Conservation (phyloP, 441 rosid genomes). For the Populus hybrid region DNA sequence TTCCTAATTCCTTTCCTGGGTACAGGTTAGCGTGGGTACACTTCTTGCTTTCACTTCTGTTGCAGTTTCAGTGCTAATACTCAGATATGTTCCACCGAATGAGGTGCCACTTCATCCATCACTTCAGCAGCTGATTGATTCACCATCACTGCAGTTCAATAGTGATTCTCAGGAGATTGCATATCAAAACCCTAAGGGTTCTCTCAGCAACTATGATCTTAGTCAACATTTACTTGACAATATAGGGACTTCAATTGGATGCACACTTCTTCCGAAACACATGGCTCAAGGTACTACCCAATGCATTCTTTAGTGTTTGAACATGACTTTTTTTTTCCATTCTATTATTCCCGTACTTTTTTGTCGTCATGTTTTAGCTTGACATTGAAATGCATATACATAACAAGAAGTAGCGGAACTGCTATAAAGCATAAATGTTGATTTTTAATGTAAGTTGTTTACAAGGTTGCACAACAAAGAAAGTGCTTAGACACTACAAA, state of each 20-base stretch:
- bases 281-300: conserved; percentile 35
- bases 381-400: background rate
- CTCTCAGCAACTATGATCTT: conserved; percentile 24
- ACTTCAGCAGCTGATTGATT: conserved; percentile 40
- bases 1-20: background rate
- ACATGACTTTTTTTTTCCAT: background rate
- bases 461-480: background rate
- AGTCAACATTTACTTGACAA: conserved; percentile 24
- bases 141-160: conserved; percentile 21
- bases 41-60: conserved; percentile 83
- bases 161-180: conserved; percentile 19
- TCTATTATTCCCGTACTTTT: background rate
- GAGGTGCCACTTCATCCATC: conserved; percentile 63
- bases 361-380: background rate
- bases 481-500: background rate
- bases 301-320: conserved; percentile 1
- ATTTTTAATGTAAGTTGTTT: background rate
- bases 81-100: conserved; percentile 81
- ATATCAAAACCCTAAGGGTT: conserved; percentile 14
- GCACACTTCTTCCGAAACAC: conserved; percentile 43
- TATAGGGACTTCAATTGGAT: conserved; percentile 27
- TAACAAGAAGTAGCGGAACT: background rate
- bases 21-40: conserved; percentile 90
- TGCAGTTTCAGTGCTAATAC: conserved; percentile 70
- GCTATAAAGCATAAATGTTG: background rate